phyloP scores from a whole-genome alignment of 495 filamentous ascomycete genomes.

The Geopyxis carbonaria region DNA sequence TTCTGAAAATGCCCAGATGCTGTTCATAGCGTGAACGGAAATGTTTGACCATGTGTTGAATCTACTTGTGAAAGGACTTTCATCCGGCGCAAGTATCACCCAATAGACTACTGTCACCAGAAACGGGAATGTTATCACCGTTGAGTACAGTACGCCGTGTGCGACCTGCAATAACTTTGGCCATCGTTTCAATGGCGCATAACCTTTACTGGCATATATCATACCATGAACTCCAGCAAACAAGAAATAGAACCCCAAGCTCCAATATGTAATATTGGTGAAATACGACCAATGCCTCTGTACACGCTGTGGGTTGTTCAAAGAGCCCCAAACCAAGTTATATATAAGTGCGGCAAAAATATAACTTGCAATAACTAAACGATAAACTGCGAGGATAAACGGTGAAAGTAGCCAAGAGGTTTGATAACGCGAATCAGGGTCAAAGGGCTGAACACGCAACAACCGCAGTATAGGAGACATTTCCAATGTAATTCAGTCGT shows the following conservation, averaged over 20 bases:
- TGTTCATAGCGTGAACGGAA: constrained; percentile 59
- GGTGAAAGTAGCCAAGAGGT: constrained; percentile 67
- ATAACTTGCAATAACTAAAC: constrained; percentile 49
- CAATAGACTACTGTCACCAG: constrained; percentile 50
- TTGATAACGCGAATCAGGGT: constrained; percentile 46
- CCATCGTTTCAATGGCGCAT: constrained; percentile 40
- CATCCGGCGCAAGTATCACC: constrained; percentile 36
- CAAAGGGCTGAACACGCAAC: no score
- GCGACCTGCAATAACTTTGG: constrained; percentile 44
- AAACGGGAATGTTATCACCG: constrained; percentile 50
- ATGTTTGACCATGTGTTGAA: constrained; percentile 54
- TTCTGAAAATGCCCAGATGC: constrained; percentile 53
- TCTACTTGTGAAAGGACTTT: constrained; percentile 32
- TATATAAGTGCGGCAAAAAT: constrained; percentile 53
- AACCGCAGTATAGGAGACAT: no score
- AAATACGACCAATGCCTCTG: constrained; percentile 56
- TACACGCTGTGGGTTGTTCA: constrained; percentile 25
- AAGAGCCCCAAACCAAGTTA: constrained; percentile 37
- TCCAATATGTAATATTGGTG: constrained; percentile 65
- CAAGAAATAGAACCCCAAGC: constrained; percentile 59
- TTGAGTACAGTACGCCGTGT: constrained; percentile 49
- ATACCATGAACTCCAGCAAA: constrained; percentile 47
- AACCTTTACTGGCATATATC: constrained; percentile 41
- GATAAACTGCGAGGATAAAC: constrained; percentile 37
- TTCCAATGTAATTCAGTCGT: no score